Percentiles rank a stretch among this genome's conserved stretches.
Conservation (phyloP, 108 stramenopile species). For the Skeletonema costatum region DNA sequence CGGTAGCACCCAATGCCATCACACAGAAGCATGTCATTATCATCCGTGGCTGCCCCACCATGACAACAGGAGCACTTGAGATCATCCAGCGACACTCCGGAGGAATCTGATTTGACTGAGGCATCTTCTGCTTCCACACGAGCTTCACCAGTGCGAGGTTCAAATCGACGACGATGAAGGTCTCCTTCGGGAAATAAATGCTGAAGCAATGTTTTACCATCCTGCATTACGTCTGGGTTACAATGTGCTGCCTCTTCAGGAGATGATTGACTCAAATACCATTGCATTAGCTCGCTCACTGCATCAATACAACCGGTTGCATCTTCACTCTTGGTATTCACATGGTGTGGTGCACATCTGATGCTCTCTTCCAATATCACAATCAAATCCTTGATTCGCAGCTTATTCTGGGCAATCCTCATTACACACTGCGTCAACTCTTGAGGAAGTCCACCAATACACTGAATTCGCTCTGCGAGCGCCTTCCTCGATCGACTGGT, state of each 20-base stretch:
- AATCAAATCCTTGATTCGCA: constrained; percentile 55
- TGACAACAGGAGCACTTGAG: constrained; percentile 75
- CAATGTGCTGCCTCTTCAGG: neutral
- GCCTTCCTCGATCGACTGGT: constrained; percentile 40
- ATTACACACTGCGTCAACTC: constrained; percentile 70
- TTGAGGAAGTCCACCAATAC: constrained; percentile 48
- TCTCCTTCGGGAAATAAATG: constrained; percentile 53
- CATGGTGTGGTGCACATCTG: neutral
- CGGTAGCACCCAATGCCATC: constrained; percentile 72
- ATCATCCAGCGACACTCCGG: constrained; percentile 71
- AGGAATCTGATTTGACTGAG: constrained; percentile 13
- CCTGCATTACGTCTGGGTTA: neutral
- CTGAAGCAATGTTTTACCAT: constrained; percentile 7
- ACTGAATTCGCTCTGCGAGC: constrained; percentile 44
- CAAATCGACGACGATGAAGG: constrained; percentile 21
- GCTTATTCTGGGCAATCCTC: constrained; percentile 53
- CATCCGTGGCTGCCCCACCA: constrained; percentile 46
- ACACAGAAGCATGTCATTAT: constrained; percentile 64
- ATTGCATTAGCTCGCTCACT: constrained; percentile 34
- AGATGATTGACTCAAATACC: constrained; percentile 22
- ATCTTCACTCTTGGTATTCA: neutral
- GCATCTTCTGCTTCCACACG: constrained; percentile 12
- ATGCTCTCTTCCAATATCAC: constrained; percentile 47
- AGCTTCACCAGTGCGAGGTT: constrained; percentile 49
- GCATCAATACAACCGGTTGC: constrained; percentile 14